Conservation (phyloP, 208 protist genomes). For the Leptomonas seymouri region DNA sequence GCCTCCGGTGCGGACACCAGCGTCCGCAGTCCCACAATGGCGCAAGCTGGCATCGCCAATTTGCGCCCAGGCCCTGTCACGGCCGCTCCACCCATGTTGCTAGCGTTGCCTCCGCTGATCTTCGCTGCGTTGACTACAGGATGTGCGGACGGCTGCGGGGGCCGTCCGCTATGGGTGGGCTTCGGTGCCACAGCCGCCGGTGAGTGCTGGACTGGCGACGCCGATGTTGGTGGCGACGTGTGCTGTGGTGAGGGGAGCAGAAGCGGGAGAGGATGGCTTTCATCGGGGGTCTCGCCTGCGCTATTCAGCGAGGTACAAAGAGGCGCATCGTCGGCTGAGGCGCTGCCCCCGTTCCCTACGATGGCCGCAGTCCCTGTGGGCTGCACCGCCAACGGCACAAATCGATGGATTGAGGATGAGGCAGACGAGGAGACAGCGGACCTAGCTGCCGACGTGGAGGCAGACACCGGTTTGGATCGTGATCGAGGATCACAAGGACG, state of each 20-base stretch:
- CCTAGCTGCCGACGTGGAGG: background rate
- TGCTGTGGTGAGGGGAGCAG: background rate
- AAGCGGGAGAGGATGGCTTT: background rate
- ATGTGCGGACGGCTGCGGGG: background rate
- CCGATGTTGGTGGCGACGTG: background rate
- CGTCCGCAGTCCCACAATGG: constrained; percentile 10
- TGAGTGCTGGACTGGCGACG: background rate
- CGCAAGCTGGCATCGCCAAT: constrained; percentile 16
- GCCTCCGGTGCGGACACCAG: constrained; percentile 16
- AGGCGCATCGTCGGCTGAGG: background rate
- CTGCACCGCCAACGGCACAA: constrained; percentile 13
- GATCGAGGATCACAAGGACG: background rate
- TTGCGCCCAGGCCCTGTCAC: background rate
- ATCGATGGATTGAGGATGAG: background rate
- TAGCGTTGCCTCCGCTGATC: background rate
- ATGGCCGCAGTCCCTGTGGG: background rate
- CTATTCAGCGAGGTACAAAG: constrained; percentile 15
- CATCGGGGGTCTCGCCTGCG: background rate
- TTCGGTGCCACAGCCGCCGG: background rate
- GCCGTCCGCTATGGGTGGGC: background rate
- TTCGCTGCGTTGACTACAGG: background rate
- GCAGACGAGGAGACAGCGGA: background rate
- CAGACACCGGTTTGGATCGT: background rate
- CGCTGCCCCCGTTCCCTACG: background rate
- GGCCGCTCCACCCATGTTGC: background rate